phyloP scores from a whole-genome alignment of 2,329 filamentous ascomycete species.

The Blumeriella jaapii region DNA sequence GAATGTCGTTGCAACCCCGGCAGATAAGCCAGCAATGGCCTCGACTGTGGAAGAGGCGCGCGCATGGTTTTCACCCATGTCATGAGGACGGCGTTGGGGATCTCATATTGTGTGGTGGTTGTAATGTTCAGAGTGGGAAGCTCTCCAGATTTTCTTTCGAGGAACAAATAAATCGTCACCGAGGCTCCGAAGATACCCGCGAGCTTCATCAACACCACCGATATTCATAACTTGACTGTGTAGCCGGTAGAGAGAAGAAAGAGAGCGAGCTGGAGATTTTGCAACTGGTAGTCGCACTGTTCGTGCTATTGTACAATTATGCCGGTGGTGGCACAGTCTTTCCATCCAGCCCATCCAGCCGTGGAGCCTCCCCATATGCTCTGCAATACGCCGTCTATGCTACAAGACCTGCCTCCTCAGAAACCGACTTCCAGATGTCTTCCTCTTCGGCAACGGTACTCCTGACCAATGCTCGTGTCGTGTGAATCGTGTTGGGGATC shows the following conservation, averaged over 20 bases:
- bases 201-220: background rate
- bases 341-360: constrained; percentile 8
- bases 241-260: background rate
- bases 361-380: constrained; percentile 5
- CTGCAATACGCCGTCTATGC: constrained; percentile 23
- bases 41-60: constrained; percentile 72
- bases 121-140: constrained; percentile 13
- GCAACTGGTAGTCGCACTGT: constrained; percentile 23
- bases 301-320: constrained; percentile 24
- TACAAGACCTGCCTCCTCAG: constrained; percentile 9
- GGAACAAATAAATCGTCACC: too few species aligned
- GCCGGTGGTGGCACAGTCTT: constrained; percentile 8
- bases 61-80: constrained; percentile 32
- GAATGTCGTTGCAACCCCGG: constrained; percentile 76
- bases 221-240: too few species aligned
- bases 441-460: constrained; percentile 9
- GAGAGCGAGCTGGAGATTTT: background rate
- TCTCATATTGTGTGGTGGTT: constrained; percentile 15
- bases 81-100: constrained; percentile 20
- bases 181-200: background rate
- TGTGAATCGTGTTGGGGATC: constrained; percentile 1
- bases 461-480: constrained; percentile 6
- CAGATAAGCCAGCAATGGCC: constrained; percentile 79
- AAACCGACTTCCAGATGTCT: constrained; percentile 4
- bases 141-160: constrained; percentile 11